phyloP scores from a whole-genome alignment of 1,139 yeast species.

The Saccharomyces pastorianus region DNA sequence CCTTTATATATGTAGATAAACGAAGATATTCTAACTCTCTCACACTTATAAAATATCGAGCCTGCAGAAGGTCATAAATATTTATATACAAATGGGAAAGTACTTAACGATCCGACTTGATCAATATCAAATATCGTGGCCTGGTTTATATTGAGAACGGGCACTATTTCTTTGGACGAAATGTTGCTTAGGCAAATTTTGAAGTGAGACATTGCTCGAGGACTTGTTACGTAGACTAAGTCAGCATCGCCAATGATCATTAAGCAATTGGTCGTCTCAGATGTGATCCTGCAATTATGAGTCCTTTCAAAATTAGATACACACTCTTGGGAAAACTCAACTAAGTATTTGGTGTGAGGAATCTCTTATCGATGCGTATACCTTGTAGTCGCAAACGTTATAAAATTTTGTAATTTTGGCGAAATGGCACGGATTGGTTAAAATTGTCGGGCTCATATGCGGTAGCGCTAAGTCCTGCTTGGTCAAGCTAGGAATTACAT shows the following conservation, averaged over 20 bases:
- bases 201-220: background rate
- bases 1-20: background rate
- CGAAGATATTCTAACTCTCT: background rate
- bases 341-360: constrained; percentile 15
- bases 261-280: constrained; percentile 16
- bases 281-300: constrained; percentile 16
- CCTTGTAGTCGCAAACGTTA: constrained; percentile 13
- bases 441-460: constrained; percentile 7
- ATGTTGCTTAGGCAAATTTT: background rate
- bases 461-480: constrained; percentile 6
- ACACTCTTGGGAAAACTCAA: constrained; percentile 21
- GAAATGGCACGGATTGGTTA: constrained; percentile 12
- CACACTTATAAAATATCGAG: background rate
- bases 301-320: constrained; percentile 18
- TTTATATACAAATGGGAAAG: constrained; percentile 6
- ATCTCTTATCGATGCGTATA: constrained; percentile 19
- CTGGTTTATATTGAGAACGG: constrained; percentile 14
- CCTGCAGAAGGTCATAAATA: background rate
- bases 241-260: constrained; percentile 16
- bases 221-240: constrained; percentile 5
- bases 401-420: constrained; percentile 16
- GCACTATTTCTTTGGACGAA: constrained; percentile 3
- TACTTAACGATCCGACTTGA: constrained; percentile 14
- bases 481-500: background rate
- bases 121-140: constrained; percentile 17